Percentiles rank a stretch among this genome's conserved stretches.
phyloP scores from a whole-genome alignment of 2,329 filamentous ascomycete genomes.

The Arthroderma sp. region DNA sequence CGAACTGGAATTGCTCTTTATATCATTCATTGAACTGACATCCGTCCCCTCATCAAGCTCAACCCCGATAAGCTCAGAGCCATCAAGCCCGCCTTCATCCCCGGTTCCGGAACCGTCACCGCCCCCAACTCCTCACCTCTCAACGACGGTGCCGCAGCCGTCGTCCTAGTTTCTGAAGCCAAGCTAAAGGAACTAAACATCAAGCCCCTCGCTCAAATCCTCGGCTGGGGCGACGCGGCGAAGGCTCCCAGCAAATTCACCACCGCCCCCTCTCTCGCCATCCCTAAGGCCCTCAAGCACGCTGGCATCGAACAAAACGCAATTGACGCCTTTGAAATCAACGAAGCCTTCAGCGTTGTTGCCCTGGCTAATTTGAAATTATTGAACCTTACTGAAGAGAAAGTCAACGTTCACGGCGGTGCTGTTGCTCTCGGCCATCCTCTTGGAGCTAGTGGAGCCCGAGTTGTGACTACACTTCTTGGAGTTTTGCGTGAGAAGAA shows the following conservation, averaged over 20 bases:
- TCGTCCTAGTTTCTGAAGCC: slow-evolving; percentile 86
- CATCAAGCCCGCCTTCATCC: slow-evolving; percentile 72
- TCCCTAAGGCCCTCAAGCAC: slow-evolving; percentile 95
- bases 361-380: slow-evolving; percentile 94
- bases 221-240: slow-evolving; percentile 92
- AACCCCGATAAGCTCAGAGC: slow-evolving; percentile 70
- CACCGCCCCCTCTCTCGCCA: slow-evolving; percentile 79
- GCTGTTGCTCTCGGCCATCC: slow-evolving; percentile 93
- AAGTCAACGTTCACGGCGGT: slow-evolving; percentile 91
- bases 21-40: neutral
- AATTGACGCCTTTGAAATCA: slow-evolving; percentile 95
- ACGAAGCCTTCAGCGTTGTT: slow-evolving; percentile 96
- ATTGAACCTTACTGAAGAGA: slow-evolving; percentile 62
- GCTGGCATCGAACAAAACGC: slow-evolving; percentile 65
- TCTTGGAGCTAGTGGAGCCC: slow-evolving; percentile 82
- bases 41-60: slow-evolving; percentile 30
- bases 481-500: slow-evolving; percentile 82
- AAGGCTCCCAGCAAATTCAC: slow-evolving; percentile 92
- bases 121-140: slow-evolving; percentile 93
- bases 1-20: neutral
- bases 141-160: slow-evolving; percentile 83
- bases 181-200: slow-evolving; percentile 85
- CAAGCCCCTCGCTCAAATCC: slow-evolving; percentile 89
- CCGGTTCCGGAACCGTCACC: slow-evolving; percentile 71
- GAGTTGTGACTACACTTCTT: slow-evolving; percentile 81